Conservation (phyloP, 768 basidiomycete species). For the Boletus eberwhitei region DNA sequence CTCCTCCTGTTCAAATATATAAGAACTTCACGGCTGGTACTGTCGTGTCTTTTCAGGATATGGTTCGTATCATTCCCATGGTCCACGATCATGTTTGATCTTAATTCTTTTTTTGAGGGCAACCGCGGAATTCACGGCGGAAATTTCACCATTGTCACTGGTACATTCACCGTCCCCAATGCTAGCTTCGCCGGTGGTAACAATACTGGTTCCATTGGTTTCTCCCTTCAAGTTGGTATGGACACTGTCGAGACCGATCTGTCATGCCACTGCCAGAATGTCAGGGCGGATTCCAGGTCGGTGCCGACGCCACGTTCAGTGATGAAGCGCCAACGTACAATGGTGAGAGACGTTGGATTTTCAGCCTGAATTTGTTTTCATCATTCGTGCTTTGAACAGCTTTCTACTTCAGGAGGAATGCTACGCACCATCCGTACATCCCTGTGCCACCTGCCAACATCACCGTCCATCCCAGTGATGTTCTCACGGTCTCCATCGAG, state of each 20-base stretch:
- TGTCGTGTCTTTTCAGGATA: neutral
- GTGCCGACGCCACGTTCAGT: conserved; percentile 9
- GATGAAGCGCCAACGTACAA: neutral
- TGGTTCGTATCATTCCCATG: conserved; percentile 5
- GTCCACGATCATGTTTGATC: neutral
- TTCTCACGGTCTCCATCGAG: conserved; percentile 14
- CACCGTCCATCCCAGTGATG: too few relatives aligned
- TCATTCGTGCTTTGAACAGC: neutral
- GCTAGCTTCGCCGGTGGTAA: too few relatives aligned
- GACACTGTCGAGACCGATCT: too few relatives aligned
- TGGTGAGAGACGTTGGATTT: conserved; percentile 2
- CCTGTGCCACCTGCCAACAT: too few relatives aligned
- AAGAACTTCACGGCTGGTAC: too few relatives aligned
- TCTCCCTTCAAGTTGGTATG: conserved; percentile 22
- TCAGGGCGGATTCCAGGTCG: conserved; percentile 17
- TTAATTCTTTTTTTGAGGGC: conserved; percentile 5
- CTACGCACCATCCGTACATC: too few relatives aligned
- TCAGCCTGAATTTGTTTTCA: neutral
- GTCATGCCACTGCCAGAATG: too few relatives aligned
- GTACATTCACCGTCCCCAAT: conserved; percentile 20
- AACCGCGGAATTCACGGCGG: too few relatives aligned
- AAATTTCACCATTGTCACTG: conserved; percentile 18
- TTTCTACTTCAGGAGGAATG: too few relatives aligned
- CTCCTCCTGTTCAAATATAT: too few relatives aligned
- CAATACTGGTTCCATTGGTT: neutral